phyloP scores from a whole-genome alignment of 2,329 filamentous ascomycete species.

The Diaporthe vexans region DNA sequence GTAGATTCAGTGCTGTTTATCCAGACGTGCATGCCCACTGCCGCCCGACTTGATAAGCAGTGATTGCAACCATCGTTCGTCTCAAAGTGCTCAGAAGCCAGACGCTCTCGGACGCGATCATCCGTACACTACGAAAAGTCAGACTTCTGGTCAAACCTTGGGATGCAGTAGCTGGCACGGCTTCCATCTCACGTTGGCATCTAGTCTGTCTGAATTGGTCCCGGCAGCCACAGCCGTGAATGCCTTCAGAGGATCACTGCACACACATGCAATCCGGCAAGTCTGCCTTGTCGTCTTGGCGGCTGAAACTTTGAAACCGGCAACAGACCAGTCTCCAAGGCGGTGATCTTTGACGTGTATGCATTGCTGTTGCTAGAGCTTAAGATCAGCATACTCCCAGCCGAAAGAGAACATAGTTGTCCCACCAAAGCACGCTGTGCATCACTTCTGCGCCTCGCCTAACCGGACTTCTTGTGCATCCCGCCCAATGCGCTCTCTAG shows the following conservation, averaged over 20 bases:
- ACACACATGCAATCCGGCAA: not conserved
- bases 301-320: conserved; percentile 30
- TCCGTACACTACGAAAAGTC: not conserved
- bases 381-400: conserved; percentile 29
- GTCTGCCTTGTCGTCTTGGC: conserved; percentile 21
- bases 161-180: not conserved
- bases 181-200: not conserved
- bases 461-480: not conserved
- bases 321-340: not conserved
- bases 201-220: not conserved
- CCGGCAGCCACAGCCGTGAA: not conserved
- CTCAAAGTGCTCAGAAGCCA: not conserved
- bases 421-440: not conserved
- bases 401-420: not conserved
- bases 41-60: conserved; percentile 5
- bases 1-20: conserved; percentile 4
- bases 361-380: conserved; percentile 11
- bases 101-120: conserved; percentile 18
- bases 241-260: not conserved
- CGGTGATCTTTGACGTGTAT: not conserved
- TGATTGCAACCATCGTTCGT: conserved; percentile 26
- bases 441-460: not conserved
- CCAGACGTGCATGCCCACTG: not conserved
- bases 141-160: conserved; percentile 4
- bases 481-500: not conserved